Conservation (phyloP, 2,329 filamentous ascomycete genomes). For the Fusarium cyanostomum region DNA sequence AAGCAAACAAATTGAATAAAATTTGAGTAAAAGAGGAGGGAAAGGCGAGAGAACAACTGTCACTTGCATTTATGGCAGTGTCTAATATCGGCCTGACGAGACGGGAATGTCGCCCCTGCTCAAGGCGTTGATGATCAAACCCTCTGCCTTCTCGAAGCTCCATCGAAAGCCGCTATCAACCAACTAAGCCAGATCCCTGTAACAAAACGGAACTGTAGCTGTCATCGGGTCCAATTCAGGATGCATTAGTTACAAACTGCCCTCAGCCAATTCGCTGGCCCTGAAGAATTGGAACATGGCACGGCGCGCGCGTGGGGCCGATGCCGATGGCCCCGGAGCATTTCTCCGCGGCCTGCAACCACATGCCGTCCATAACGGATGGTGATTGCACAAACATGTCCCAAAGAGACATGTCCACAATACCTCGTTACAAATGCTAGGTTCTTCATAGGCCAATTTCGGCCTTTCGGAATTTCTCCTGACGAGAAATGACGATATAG, state of each 20-base stretch:
- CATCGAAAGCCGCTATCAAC: neutral
- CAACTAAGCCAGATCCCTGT: neutral
- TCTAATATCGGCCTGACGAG: constrained; percentile 2
- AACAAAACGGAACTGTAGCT: neutral
- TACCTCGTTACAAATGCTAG: constrained; percentile 10
- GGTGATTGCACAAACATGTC: neutral
- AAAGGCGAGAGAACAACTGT: neutral
- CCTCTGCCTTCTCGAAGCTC: neutral
- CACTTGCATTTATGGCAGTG: neutral
- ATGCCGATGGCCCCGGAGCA: constrained; percentile 9
- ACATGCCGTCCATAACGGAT: neutral
- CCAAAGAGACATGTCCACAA: neutral
- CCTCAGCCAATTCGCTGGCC: neutral
- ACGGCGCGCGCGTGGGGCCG: constrained; percentile 11
- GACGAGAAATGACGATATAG: constrained; percentile 21
- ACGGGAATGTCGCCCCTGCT: constrained; percentile 6
- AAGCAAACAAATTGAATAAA: neutral
- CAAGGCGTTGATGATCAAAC: neutral
- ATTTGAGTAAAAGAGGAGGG: neutral
- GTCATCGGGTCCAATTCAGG: constrained; percentile 30
- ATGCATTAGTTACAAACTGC: constrained; percentile 16
- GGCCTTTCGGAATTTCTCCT: neutral
- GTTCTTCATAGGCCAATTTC: neutral
- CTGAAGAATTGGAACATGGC: neutral
- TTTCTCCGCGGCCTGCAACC: constrained; percentile 8